phyloP scores from a whole-genome alignment of 139 green algal genomes.

The Closterium sp. region DNA sequence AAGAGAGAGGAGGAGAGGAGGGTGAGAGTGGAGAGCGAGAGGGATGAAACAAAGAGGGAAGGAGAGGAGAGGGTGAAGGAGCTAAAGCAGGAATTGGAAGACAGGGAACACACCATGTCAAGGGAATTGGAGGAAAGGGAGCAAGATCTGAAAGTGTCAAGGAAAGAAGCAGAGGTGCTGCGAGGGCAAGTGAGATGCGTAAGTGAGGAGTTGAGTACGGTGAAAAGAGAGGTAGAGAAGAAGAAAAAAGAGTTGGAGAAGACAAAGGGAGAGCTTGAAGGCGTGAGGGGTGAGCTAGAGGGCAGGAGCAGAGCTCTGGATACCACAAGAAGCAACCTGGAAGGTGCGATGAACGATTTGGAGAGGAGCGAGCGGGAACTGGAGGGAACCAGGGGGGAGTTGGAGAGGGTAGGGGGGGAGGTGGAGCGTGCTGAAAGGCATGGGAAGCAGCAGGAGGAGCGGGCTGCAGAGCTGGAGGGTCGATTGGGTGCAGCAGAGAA shows the following conservation, averaged over 20 bases:
- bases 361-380: not conserved
- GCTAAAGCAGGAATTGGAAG: not conserved
- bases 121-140: not conserved
- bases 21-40: not conserved
- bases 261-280: not conserved
- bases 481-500: not conserved
- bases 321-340: not conserved
- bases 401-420: not conserved
- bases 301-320: too few relatives aligned
- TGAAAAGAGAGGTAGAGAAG: not conserved
- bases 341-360: not conserved
- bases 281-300: too few relatives aligned
- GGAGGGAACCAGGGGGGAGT: not conserved
- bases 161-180: not conserved
- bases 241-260: not conserved
- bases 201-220: not conserved
- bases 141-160: not conserved
- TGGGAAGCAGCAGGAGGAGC: not conserved
- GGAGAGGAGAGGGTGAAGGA: not conserved
- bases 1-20: not conserved
- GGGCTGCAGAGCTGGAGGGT: not conserved
- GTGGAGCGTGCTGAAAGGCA: not conserved
- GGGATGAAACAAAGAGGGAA: not conserved
- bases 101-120: not conserved
- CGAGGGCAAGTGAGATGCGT: not conserved